Percentiles rank a stretch among this genome's conserved stretches.
phyloP scores from a whole-genome alignment of 2,329 filamentous ascomycete genomes.

The Verticillium isaacii region DNA sequence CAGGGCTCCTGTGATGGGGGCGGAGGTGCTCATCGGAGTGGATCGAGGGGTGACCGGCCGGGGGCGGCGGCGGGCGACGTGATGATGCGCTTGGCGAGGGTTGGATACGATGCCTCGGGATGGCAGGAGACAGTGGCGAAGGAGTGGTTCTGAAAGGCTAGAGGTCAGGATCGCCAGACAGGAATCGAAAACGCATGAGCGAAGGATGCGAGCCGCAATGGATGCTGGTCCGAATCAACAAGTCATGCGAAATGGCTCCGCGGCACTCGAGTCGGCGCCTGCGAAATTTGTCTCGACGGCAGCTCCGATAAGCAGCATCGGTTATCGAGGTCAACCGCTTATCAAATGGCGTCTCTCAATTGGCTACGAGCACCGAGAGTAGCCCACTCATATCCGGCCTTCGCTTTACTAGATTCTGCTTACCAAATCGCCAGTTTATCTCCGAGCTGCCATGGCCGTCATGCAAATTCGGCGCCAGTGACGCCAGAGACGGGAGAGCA shows the following conservation, averaged over 20 bases:
- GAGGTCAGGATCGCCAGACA: neutral
- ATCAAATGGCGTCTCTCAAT: constrained; percentile 3
- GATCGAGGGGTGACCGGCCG: neutral
- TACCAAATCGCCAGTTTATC: neutral
- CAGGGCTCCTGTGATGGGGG: constrained; percentile 16
- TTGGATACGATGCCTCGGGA: neutral
- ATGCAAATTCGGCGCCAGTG: neutral
- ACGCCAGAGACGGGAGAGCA: neutral
- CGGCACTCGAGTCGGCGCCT: neutral
- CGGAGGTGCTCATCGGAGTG: neutral
- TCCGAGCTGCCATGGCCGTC: neutral
- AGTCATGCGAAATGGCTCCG: neutral
- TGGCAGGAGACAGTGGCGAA: neutral
- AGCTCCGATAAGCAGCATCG: constrained; percentile 16
- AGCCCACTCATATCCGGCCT: neutral
- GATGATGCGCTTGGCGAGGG: neutral
- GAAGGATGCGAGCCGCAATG: neutral
- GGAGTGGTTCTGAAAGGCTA: neutral
- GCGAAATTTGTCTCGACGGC: constrained; percentile 12
- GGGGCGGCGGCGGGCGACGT: neutral
- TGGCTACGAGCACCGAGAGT: neutral
- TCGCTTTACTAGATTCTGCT: neutral
- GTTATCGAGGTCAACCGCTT: constrained; percentile 18
- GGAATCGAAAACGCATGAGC: neutral
- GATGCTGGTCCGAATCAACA: neutral